Evolutionary conservation across 2,329 filamentous ascomycete species (phyloP).

Genomic region (Fusarium tuaranense): DNA sequence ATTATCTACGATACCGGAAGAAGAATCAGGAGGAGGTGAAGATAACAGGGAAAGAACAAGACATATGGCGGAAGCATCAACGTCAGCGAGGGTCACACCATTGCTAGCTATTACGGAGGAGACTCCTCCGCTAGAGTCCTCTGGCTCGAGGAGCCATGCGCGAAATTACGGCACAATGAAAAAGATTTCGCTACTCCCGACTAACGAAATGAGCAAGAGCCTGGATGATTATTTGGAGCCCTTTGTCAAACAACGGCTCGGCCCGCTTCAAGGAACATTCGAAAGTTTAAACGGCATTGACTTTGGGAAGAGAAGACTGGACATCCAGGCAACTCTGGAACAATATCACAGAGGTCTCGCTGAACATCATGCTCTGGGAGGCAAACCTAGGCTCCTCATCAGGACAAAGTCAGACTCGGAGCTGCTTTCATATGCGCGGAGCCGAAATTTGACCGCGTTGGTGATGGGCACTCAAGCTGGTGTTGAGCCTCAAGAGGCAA

Average conservation of each 20-base stretch:
- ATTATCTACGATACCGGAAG: slow-evolving; percentile 2
- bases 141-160: not conserved
- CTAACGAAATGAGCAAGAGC: not conserved
- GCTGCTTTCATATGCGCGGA: not conserved
- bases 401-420: not conserved
- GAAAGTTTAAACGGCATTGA: not conserved
- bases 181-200: not conserved
- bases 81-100: not conserved
- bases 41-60: not conserved
- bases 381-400: not conserved
- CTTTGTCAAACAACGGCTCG: not conserved
- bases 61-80: not conserved
- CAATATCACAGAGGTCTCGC: not conserved
- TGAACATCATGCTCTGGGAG: not conserved
- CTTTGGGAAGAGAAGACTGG: not conserved
- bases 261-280: not conserved
- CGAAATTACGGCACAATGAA: not conserved
- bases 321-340: not conserved
- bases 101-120: not conserved
- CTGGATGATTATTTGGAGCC: not conserved
- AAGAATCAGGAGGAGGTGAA: not conserved
- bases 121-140: not conserved
- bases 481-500: not conserved
- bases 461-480: not conserved
- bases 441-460: not conserved